Conservation (phyloP, 768 basidiomycete species). For the Boletus tylopilopsis region DNA sequence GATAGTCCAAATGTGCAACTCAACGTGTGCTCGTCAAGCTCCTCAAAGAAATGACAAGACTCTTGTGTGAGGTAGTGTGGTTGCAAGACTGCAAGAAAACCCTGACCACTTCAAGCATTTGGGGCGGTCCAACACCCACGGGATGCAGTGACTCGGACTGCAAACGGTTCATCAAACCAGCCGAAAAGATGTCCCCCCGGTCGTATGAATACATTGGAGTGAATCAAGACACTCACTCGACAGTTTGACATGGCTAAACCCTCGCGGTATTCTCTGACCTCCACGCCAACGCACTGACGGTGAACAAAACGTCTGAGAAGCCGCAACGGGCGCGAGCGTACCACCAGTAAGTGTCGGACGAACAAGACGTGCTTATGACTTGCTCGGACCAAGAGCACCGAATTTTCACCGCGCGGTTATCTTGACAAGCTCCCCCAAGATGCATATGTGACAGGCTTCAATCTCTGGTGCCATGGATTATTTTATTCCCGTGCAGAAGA, state of each 20-base stretch:
- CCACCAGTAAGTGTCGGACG: conserved; percentile 20
- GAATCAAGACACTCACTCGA: conserved; percentile 29
- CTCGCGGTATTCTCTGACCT: neutral
- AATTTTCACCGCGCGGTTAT: conserved; percentile 21
- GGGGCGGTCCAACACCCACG: neutral
- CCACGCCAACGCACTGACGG: conserved; percentile 1
- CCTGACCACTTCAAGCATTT: conserved; percentile 2
- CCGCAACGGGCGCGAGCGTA: conserved; percentile 11
- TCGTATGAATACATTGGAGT: conserved; percentile 22
- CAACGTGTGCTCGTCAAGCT: conserved; percentile 25
- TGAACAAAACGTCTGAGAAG: conserved; percentile 7
- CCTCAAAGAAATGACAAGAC: conserved; percentile 15
- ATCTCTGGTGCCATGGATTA: conserved; percentile 3
- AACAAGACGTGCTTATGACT: conserved; percentile 15
- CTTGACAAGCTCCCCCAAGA: conserved; percentile 7
- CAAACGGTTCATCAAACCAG: conserved; percentile 1
- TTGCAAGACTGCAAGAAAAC: conserved; percentile 9
- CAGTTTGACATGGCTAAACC: conserved; percentile 17
- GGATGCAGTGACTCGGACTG: neutral
- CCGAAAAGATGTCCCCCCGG: conserved; percentile 20
- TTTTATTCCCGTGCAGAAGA: neutral
- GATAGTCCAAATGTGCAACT: conserved; percentile 20
- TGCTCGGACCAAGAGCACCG: conserved; percentile 15
- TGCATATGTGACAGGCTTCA: neutral
- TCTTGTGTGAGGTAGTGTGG: conserved; percentile 26